These are phyloP conservation scores for Lepidium sativum DNA, from an alignment of 345 rosid genomes.

Conservation along the genomic window DNA sequence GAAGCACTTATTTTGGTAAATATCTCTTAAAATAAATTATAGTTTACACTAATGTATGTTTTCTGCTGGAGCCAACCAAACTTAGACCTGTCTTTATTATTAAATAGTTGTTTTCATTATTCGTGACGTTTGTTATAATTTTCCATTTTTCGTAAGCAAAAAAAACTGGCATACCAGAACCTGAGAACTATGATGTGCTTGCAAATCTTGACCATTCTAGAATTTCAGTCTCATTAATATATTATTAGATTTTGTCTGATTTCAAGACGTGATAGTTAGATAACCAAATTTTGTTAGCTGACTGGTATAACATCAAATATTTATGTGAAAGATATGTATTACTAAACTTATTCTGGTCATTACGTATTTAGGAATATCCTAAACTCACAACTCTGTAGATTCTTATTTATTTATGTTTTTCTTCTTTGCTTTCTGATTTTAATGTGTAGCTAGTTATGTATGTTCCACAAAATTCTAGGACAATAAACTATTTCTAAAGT, in stretches of 20 bases:
- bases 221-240: not conserved
- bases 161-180: conserved; percentile 12
- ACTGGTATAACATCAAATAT: conserved; percentile 1
- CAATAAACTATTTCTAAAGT: no score
- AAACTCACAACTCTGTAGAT: not conserved
- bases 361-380: conserved; percentile 6
- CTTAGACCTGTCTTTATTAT: not conserved
- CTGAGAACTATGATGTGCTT: conserved; percentile 8
- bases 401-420: not conserved
- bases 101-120: not conserved
- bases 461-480: not conserved
- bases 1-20: no score
- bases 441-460: not conserved
- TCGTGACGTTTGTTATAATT: conserved; percentile 17
- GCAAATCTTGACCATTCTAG: conserved; percentile 2
- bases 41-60: conserved; percentile 1
- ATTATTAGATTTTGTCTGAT: not conserved
- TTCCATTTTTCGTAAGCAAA: conserved; percentile 15
- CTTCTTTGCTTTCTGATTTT: not conserved
- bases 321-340: not conserved
- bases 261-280: conserved; percentile 15
- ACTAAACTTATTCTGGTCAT: not conserved
- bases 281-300: conserved; percentile 16
- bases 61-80: conserved; percentile 19
- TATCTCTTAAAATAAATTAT: no score